A percentile compares a stretch with the other conserved stretches of the same genome.
Evolutionary conservation across 805 yeast species (phyloP).

Genomic region (Kazachstania bromeliacearum): DNA sequence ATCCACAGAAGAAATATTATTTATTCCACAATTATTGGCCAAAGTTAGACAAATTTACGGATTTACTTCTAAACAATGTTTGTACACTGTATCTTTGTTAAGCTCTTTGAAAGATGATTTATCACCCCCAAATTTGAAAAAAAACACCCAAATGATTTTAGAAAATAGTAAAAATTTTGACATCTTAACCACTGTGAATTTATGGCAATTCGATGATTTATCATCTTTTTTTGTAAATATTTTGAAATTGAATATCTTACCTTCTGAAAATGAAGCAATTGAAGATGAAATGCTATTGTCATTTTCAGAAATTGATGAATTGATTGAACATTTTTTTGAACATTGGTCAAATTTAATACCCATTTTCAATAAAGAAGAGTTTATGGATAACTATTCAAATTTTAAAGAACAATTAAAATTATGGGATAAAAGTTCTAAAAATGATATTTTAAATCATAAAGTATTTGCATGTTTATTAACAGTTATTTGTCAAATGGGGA

Average conservation of each 20-base stretch:
- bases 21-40: conserved; percentile 63
- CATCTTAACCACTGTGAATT: conserved; percentile 12
- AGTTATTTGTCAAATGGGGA: conserved; percentile 26
- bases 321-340: conserved; percentile 58
- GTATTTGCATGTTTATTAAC: conserved; percentile 22
- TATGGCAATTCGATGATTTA: conserved; percentile 25
- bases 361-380: conserved; percentile 58
- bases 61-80: conserved; percentile 60
- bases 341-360: conserved; percentile 73
- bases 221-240: conserved; percentile 15
- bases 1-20: conserved; percentile 68
- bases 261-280: background rate
- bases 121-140: conserved; percentile 26
- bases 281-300: conserved; percentile 5
- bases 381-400: conserved; percentile 45
- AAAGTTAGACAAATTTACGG: conserved; percentile 64
- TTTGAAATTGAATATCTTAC: conserved; percentile 17
- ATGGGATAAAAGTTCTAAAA: conserved; percentile 4
- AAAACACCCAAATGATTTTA: background rate
- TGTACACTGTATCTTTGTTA: conserved; percentile 58
- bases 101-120: conserved; percentile 57
- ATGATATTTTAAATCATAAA: conserved; percentile 17
- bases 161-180: conserved; percentile 10
- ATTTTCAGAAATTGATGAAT: conserved; percentile 43
- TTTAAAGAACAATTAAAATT: conserved; percentile 12